Base-by-base conservation (phyloP, 495 filamentous ascomycete genomes). In the Penicillium desertorum region DNA sequence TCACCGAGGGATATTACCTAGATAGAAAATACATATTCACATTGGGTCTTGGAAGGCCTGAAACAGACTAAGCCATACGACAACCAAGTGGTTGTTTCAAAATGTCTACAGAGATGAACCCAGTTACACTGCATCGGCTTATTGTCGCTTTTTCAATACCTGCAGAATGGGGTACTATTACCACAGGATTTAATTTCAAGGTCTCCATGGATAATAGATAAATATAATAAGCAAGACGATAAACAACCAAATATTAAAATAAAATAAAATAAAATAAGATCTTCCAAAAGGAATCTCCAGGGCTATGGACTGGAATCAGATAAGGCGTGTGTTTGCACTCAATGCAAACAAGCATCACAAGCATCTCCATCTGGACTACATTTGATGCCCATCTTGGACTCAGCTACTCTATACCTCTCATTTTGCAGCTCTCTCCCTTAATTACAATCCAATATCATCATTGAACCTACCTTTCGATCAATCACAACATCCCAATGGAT, bases 401-500 rank as follows among this genome's bases (percentile, higher is more conserved):
- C 4, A 47, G 53, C 53, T 53, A 58, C 56, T 46, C 47, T 41
- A 57, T 55, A 51, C 59, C 56, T 20, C 30, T 14, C 30, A 49
- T n/a, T 42, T 56, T 64, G 74, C 36, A 56, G 19, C 45, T 41
- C n/a, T 29, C 39, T 10, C 12, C 25, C 44, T 23, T 36, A 8
- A 20, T 47, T 56, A 58, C 45, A 49, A 27, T 23, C 22, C 22
- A 23, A 23, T 0, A 23, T 23, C 3, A 23, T 45, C 54, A 7
- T 22, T 44, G 27, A 16, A 19, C 9, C 11, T 30, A 8, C 23
- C 11, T 2, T 11, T 19, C 16, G 0, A 42, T 42, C 9, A 17
- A 27, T 8, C 9, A 11, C 39, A 16, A 23, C 22, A 25, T 41
- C 16, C 14, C 25, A 32, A 96, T 97, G 92, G 89, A 96, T 72